Percentiles rank a stretch among this genome's conserved stretches.
Evolutionary conservation across 2,329 filamentous ascomycete genomes (phyloP).

Genomic region (Colletotrichum somersetense): DNA sequence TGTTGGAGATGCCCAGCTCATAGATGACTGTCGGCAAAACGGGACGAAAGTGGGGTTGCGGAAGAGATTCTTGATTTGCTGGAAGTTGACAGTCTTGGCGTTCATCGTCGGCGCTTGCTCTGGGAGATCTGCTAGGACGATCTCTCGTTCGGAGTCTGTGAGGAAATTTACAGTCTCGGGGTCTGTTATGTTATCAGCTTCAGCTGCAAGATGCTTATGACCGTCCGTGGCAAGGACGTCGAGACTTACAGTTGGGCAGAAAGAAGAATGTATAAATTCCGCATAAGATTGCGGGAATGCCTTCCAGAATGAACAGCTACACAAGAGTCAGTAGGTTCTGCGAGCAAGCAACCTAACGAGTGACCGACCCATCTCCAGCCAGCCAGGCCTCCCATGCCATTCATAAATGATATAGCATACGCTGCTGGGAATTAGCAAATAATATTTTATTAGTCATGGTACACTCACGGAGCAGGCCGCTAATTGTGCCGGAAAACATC

Average conservation of each 20-base stretch:
- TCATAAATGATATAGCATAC: slow-evolving; percentile 48
- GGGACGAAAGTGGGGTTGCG: slow-evolving; percentile 44
- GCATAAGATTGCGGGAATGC: slow-evolving; percentile 45
- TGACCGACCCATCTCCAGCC: slow-evolving; percentile 46
- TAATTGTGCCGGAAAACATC: slow-evolving; percentile 51
- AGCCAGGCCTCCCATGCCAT: slow-evolving; percentile 44
- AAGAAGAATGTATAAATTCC: slow-evolving; percentile 45
- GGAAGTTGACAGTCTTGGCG: slow-evolving; percentile 43
- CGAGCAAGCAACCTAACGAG: no score
- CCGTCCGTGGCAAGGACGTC: not conserved
- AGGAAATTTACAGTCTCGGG: slow-evolving; percentile 46
- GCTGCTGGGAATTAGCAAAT: slow-evolving; percentile 23
- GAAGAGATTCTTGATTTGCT: slow-evolving; percentile 44
- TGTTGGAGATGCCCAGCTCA: slow-evolving; percentile 47
- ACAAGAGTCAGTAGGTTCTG: not conserved
- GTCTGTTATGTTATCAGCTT: slow-evolving; percentile 30
- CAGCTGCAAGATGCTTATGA: no score
- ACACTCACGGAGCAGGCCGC: slow-evolving; percentile 44
- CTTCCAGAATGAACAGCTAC: slow-evolving; percentile 48
- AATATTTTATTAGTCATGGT: fast-evolving
- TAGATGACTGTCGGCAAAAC: slow-evolving; percentile 47
- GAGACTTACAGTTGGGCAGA: slow-evolving; percentile 45
- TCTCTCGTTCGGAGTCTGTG: slow-evolving; percentile 43
- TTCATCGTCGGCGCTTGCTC: slow-evolving; percentile 44
- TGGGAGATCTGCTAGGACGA: slow-evolving; percentile 44